Percentiles rank a stretch among this genome's conserved stretches.
Evolutionary conservation across 208 protist genomes (phyloP).

Genomic region (Naegleria fowleri): DNA sequence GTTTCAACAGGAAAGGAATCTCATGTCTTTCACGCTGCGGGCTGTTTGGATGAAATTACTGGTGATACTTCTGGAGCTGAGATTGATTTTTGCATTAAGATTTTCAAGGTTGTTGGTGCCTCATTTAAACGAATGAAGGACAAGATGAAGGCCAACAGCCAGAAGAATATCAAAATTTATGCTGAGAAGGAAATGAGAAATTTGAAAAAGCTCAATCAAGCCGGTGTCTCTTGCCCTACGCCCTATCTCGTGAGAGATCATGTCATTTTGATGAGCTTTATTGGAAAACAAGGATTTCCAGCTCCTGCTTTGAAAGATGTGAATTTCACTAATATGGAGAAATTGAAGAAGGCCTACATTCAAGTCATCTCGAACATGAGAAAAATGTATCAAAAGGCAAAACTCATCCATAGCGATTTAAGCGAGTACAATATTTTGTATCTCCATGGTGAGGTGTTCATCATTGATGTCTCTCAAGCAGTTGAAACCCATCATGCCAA

Average conservation of each 20-base stretch:
- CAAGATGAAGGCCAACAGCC: background rate
- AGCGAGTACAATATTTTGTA: conserved; percentile 97
- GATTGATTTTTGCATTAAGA: background rate
- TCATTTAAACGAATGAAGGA: background rate
- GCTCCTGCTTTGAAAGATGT: background rate
- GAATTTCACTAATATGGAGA: conserved; percentile 42
- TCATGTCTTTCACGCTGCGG: background rate
- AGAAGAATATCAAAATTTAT: background rate
- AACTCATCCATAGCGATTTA: conserved; percentile 97
- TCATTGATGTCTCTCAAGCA: conserved; percentile 98
- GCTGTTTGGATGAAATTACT: background rate
- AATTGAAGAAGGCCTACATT: conserved; percentile 55
- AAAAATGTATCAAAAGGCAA: conserved; percentile 79
- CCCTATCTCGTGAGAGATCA: background rate
- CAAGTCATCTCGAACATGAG: conserved; percentile 86
- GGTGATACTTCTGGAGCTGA: background rate
- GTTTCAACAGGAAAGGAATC: background rate
- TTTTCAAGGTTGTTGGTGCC: background rate
- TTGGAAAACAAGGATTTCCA: background rate
- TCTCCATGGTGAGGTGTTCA: conserved; percentile 73
- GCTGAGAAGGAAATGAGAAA: conserved; percentile 16
- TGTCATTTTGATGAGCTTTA: background rate
- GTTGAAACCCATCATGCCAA: conserved; percentile 96
- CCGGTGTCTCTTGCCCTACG: background rate
- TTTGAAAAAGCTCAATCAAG: background rate